These are phyloP conservation scores for Blastocladiella britannica DNA, from an alignment of 192 early-diverging fungal genomes.

Conservation along the genomic window DNA sequence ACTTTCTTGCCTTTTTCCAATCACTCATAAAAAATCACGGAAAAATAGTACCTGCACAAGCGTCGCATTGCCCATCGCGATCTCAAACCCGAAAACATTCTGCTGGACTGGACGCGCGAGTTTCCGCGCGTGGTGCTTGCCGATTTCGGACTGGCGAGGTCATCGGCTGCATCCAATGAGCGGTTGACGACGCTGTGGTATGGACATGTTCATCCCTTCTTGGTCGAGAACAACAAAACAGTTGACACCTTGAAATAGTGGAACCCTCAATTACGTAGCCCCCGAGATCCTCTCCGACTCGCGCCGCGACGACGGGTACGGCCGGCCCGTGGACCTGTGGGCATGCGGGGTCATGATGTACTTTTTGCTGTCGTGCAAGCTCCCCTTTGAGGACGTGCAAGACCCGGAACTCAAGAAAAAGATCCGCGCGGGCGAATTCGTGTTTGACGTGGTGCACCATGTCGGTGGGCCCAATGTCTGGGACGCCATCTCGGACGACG, in stretches of 20 bases:
- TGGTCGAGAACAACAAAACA: too few relatives aligned
- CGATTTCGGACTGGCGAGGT: slow-evolving; percentile 82
- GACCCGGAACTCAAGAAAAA: slow-evolving; percentile 16
- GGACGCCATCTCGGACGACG: slow-evolving; percentile 18
- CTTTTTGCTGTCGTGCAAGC: slow-evolving; percentile 34
- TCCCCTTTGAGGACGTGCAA: slow-evolving; percentile 18
- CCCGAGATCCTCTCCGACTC: slow-evolving; percentile 47
- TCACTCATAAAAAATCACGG: too few relatives aligned
- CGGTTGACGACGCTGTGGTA: too few relatives aligned
- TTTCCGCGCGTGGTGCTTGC: slow-evolving; percentile 52
- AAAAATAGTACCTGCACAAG: slow-evolving; percentile 53
- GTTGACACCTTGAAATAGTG: background rate
- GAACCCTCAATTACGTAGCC: slow-evolving; percentile 36
- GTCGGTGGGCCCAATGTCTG: slow-evolving; percentile 11
- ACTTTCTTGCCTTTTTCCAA: slow-evolving; percentile 2
- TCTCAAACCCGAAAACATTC: slow-evolving; percentile 53
- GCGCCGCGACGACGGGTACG: slow-evolving; percentile 22
- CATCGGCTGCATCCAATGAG: too few relatives aligned
- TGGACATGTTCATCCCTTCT: too few relatives aligned
- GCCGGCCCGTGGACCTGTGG: slow-evolving; percentile 40
- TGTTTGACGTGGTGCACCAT: slow-evolving; percentile 14
- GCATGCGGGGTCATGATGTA: slow-evolving; percentile 65
- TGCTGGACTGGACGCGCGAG: slow-evolving; percentile 25
- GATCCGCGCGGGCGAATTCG: slow-evolving; percentile 19
- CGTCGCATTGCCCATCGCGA: slow-evolving; percentile 66